Percentiles rank a stretch among this genome's conserved stretches.
These are phyloP conservation scores for Candida sithepensis DNA, from an alignment of 805 yeast species.

Conservation along the genomic window DNA sequence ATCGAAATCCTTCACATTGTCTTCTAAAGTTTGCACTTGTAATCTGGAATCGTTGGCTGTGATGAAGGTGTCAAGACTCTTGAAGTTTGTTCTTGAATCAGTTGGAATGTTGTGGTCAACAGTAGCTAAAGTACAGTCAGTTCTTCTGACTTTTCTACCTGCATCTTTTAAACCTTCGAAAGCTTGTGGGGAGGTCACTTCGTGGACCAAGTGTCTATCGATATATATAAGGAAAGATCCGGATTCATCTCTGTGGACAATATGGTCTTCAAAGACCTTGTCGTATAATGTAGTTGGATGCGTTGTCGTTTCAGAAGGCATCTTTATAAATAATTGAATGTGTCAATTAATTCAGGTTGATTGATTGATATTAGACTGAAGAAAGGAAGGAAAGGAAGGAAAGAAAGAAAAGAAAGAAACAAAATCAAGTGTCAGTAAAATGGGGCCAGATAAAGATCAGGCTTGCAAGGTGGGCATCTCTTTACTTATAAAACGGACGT, in stretches of 20 bases:
- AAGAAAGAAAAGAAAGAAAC: neutral
- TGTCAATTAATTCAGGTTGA: neutral
- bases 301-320: slow-evolving; percentile 32
- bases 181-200: slow-evolving; percentile 98
- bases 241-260: slow-evolving; percentile 84
- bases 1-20: slow-evolving; percentile 85
- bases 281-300: slow-evolving; percentile 82
- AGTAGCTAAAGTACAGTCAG: slow-evolving; percentile 90
- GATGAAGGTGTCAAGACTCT: slow-evolving; percentile 73
- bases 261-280: slow-evolving; percentile 92
- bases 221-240: slow-evolving; percentile 86
- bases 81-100: slow-evolving; percentile 72
- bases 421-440: too few species aligned
- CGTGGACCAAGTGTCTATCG: slow-evolving; percentile 97
- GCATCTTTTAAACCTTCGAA: slow-evolving; percentile 93
- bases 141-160: slow-evolving; percentile 83
- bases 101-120: slow-evolving; percentile 98
- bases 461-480: neutral
- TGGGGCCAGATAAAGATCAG: neutral
- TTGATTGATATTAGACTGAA: neutral
- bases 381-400: neutral
- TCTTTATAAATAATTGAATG: slow-evolving; percentile 5
- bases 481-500: neutral
- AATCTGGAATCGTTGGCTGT: slow-evolving; percentile 87
- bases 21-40: slow-evolving; percentile 89